Percentiles rank a stretch among this genome's conserved stretches.
phyloP scores from a whole-genome alignment of 495 filamentous ascomycete genomes.

The Terfezia claveryi region DNA sequence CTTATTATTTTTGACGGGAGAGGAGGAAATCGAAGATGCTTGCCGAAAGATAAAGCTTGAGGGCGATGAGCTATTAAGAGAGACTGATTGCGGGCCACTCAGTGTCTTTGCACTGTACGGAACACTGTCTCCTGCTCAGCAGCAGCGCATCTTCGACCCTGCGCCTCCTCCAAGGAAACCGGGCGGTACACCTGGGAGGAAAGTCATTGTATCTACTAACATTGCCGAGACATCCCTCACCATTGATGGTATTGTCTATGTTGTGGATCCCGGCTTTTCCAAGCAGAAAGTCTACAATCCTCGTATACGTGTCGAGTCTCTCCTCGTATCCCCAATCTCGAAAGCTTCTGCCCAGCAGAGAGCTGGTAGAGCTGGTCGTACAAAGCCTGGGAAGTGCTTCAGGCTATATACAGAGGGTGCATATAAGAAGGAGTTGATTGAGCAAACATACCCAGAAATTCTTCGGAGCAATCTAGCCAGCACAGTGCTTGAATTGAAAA shows the following conservation, averaged over 20 bases:
- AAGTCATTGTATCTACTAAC: constrained; percentile 88
- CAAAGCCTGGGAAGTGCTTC: constrained; percentile 91
- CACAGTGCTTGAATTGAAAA: constrained; percentile 92
- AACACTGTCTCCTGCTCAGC: constrained; percentile 70
- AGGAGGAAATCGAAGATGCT: constrained; percentile 97
- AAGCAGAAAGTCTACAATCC: constrained; percentile 99
- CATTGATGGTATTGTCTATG: constrained; percentile 97
- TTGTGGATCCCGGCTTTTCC: constrained; percentile 94
- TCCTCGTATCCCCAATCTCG: constrained; percentile 88
- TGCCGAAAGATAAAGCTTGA: constrained; percentile 77
- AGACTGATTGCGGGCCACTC: constrained; percentile 75
- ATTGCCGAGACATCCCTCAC: constrained; percentile 95
- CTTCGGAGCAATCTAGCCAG: constrained; percentile 81
- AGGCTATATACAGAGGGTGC: constrained; percentile 86
- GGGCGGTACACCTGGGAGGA: constrained; percentile 74
- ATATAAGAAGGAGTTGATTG: constrained; percentile 95
- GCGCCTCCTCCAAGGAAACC: constrained; percentile 48
- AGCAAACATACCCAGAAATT: constrained; percentile 90
- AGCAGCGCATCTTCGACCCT: constrained; percentile 85
- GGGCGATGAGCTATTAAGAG: constrained; percentile 70
- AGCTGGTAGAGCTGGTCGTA: constrained; percentile 97
- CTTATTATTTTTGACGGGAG: constrained; percentile 85
- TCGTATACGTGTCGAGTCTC: constrained; percentile 81
- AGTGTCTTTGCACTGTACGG: constrained; percentile 88
- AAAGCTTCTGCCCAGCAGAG: constrained; percentile 97